These are phyloP conservation scores for Eucalyptus sp. DNA, from an alignment of 345 rosid genomes.

Conservation along the genomic window DNA sequence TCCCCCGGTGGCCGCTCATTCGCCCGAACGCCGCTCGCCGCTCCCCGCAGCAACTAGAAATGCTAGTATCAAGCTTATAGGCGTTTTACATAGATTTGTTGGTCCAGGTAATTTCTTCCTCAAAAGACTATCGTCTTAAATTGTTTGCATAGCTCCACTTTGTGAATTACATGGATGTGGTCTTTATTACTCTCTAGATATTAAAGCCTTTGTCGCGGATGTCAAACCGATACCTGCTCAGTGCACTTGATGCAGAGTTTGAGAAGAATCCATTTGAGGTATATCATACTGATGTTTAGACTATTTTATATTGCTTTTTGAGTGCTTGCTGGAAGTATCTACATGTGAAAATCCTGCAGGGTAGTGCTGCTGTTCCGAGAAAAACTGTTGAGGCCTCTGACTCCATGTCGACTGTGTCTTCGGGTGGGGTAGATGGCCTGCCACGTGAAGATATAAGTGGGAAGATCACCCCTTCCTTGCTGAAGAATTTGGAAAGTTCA, in stretches of 20 bases:
- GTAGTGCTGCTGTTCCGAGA: conserved; percentile 59
- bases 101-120: conserved; percentile 66
- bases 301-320: not conserved
- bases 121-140: not conserved
- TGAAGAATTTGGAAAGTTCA: conserved; percentile 90
- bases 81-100: conserved; percentile 78
- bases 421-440: conserved; percentile 70
- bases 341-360: conserved; percentile 29
- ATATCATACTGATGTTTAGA: not conserved
- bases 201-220: conserved; percentile 84
- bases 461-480: conserved; percentile 67
- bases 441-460: conserved; percentile 97
- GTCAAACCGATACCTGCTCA: conserved; percentile 93
- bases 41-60: conserved; percentile 84
- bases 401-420: conserved; percentile 29
- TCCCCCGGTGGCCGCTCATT: too few relatives aligned
- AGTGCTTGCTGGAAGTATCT: not conserved
- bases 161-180: not conserved
- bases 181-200: conserved; percentile 39
- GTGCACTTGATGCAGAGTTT: conserved; percentile 88
- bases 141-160: not conserved
- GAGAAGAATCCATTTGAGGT: conserved; percentile 98
- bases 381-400: conserved; percentile 57
- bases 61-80: conserved; percentile 96
- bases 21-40: too few relatives aligned